These are phyloP conservation scores for Penicillium sclerotiorum DNA, from an alignment of 2,329 filamentous ascomycete species.

Conservation along the genomic window DNA sequence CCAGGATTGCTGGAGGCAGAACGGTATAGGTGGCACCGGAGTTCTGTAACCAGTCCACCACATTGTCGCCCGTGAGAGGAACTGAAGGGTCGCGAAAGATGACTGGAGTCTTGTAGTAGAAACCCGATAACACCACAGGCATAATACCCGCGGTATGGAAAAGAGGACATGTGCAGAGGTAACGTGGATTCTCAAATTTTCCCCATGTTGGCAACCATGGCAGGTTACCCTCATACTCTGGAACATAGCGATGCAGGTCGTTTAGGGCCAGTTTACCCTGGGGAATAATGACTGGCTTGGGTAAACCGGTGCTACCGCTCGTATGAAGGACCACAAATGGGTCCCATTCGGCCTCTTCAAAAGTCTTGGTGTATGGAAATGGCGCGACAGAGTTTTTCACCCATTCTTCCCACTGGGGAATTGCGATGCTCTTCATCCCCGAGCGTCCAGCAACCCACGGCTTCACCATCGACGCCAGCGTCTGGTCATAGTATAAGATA, in stretches of 20 bases:
- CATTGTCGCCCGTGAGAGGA: slow-evolving; percentile 8
- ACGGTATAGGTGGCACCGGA: slow-evolving; percentile 3
- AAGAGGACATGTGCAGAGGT: neutral
- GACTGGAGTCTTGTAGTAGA: slow-evolving; percentile 7
- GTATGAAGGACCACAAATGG: slow-evolving; percentile 11
- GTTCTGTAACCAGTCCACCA: slow-evolving; percentile 11
- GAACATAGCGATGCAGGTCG: neutral
- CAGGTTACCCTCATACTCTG: neutral
- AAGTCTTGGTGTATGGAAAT: slow-evolving; percentile 8
- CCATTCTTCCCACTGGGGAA: neutral
- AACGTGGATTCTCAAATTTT: slow-evolving; percentile 7
- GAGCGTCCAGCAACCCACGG: slow-evolving; percentile 2
- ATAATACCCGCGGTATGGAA: slow-evolving; percentile 5
- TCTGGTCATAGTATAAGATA: slow-evolving; percentile 5
- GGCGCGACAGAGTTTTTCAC: neutral
- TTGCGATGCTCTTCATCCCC: slow-evolving; percentile 3
- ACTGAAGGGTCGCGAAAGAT: slow-evolving; percentile 8
- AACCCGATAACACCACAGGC: slow-evolving; percentile 1
- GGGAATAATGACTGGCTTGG: slow-evolving; percentile 9
- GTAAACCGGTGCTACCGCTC: slow-evolving; percentile 9
- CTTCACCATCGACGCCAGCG: slow-evolving; percentile 2
- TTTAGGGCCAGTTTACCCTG: slow-evolving; percentile 1
- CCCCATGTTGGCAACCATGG: slow-evolving; percentile 8
- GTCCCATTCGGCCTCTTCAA: slow-evolving; percentile 6
- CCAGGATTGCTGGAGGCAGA: slow-evolving; percentile 7